These are phyloP conservation scores for Ceriops decandra DNA, from an alignment of 345 rosid genomes.

Conservation along the genomic window DNA sequence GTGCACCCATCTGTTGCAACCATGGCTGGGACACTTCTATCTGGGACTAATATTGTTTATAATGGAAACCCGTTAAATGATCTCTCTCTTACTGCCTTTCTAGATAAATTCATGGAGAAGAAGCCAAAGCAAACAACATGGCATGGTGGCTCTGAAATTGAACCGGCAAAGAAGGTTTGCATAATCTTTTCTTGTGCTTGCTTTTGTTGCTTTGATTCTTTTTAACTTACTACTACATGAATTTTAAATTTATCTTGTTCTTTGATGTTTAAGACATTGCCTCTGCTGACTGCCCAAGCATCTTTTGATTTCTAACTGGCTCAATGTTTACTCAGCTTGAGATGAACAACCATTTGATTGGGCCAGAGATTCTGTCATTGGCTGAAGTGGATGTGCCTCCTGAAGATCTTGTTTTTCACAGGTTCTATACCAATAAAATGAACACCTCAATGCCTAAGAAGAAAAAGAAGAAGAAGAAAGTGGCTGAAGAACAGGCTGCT, in stretches of 20 bases:
- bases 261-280: not conserved
- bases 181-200: not conserved
- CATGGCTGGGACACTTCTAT: conserved; percentile 91
- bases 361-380: conserved; percentile 73
- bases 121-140: conserved; percentile 74
- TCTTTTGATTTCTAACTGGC: conserved; percentile 1
- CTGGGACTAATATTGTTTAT: conserved; percentile 80
- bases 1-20: conserved; percentile 95
- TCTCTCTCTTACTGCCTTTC: conserved; percentile 69
- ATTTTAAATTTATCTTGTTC: not conserved
- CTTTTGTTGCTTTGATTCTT: not conserved
- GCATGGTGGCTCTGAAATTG: conserved; percentile 98
- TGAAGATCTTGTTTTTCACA: conserved; percentile 94
- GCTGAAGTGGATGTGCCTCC: conserved; percentile 89
- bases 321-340: conserved; percentile 51
- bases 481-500: conserved; percentile 65
- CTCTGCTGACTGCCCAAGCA: not conserved
- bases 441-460: conserved; percentile 54
- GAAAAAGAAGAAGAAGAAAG: conserved; percentile 83
- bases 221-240: not conserved
- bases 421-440: conserved; percentile 80
- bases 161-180: conserved; percentile 86
- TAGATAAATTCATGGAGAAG: conserved; percentile 98
- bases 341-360: conserved; percentile 70
- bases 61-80: conserved; percentile 87